These are phyloP conservation scores for Plasmodium yoelii DNA, from an alignment of 169 alveolate species.

Conservation along the genomic window DNA sequence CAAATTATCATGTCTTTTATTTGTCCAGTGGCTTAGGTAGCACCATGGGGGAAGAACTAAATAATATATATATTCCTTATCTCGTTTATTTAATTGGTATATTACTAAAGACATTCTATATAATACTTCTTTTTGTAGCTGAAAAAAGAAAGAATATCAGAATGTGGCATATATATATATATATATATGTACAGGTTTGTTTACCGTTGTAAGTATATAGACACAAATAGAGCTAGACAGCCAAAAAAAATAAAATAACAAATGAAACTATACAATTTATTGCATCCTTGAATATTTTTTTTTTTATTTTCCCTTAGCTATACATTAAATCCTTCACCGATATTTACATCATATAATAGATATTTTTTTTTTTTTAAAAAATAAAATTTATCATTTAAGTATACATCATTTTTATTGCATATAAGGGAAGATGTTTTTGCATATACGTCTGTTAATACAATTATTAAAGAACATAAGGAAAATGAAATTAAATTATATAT, in stretches of 20 bases:
- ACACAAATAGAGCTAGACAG: too few relatives aligned
- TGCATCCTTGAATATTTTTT: background rate
- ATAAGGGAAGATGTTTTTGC: slow-evolving; percentile 3
- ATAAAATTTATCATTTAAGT: slow-evolving; percentile 36
- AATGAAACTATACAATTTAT: too few relatives aligned
- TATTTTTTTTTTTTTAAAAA: slow-evolving; percentile 50
- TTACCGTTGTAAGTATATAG: too few relatives aligned
- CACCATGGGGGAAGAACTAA: slow-evolving; percentile 82
- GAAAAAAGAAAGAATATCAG: background rate
- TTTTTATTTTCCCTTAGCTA: background rate
- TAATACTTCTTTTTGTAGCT: slow-evolving; percentile 78
- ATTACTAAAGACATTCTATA: slow-evolving; percentile 65
- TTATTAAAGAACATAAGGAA: background rate
- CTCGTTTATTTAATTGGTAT: slow-evolving; percentile 33
- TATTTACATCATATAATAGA: slow-evolving; percentile 77
- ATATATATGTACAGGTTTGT: too few relatives aligned
- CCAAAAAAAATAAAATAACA: too few relatives aligned
- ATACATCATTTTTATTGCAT: slow-evolving; percentile 52
- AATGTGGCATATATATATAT: too few relatives aligned
- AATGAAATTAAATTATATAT: slow-evolving; percentile 4
- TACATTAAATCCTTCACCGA: slow-evolving; percentile 82
- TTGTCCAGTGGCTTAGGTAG: slow-evolving; percentile 73
- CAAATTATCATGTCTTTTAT: background rate
- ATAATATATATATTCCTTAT: slow-evolving; percentile 23
- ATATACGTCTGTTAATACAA: background rate